Evolutionary conservation across 768 basidiomycete species (phyloP), one percentile per base, ranked within the genome.

Genomic region (Termitomyces sp.): DNA sequence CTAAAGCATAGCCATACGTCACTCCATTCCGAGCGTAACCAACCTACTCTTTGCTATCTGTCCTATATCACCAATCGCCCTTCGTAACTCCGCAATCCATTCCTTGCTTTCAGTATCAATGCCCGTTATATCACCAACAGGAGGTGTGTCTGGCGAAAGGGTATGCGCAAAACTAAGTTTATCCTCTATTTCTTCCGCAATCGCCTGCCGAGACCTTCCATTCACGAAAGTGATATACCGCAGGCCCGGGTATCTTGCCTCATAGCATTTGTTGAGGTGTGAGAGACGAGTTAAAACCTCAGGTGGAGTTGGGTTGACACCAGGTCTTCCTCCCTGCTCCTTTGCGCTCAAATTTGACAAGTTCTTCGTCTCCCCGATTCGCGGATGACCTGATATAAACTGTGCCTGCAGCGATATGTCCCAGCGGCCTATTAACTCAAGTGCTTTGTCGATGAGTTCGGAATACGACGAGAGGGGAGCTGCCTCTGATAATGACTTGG

Each of bases 221-320:
- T 94, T 92, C 41, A 96, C 94, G 66, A 94, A 97, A 5, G 92
- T 94, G 72, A 97, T 91, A 67, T 93, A 96, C 20, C 90, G 80
- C 61, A 97, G 68, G 3, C 88, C 85, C 0, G 88, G 84, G 65
- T 87, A 96, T 54, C 73, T 73, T 29, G 67, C 73, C 68, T 94
- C 91, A 66, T 95, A 96, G 61, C 82, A 81, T 12, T 74, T 78
- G 63, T 97, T 97, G 51, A 96, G 80, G 62, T 89, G 81, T 33
- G 69, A 79, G 18, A 97, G 79, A 9, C 91, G 83, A 6, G 74
- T 80, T 22, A 96, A 76, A 37, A 94, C 86, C 57, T 85, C 85
- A 28, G 89, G 86, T 6, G 86, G 81, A 9, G 92, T 92, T 20
- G 81, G 78, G 12, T 72, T 71, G 4, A 71, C 69, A 0, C 68